Evolutionary conservation across 768 basidiomycete species (phyloP).

Genomic region (Kwoniella newhampshirensis): DNA sequence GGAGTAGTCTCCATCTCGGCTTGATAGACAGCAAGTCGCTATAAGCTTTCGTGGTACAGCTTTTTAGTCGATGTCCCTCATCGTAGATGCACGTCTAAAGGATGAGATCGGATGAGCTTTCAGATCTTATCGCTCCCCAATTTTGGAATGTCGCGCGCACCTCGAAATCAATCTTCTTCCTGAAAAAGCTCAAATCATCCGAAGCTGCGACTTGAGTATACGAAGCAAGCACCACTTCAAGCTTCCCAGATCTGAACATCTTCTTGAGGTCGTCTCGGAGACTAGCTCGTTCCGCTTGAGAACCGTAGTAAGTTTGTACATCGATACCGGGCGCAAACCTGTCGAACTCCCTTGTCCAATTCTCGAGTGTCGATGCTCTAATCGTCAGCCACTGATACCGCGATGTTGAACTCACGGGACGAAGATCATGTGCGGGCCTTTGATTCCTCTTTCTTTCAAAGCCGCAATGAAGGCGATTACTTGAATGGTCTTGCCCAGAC

Average conservation of each 20-base stretch:
- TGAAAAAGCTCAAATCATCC: constrained; percentile 87
- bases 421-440: constrained; percentile 87
- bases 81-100: constrained; percentile 92
- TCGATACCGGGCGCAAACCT: constrained; percentile 82
- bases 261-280: constrained; percentile 72
- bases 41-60: constrained; percentile 96
- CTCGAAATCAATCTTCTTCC: constrained; percentile 80
- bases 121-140: not conserved
- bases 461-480: constrained; percentile 95
- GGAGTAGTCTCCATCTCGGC: constrained; percentile 82
- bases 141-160: constrained; percentile 58
- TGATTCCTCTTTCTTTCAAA: constrained; percentile 72
- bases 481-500: constrained; percentile 97
- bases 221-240: constrained; percentile 94
- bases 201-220: constrained; percentile 89
- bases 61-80: constrained; percentile 96
- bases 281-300: constrained; percentile 76
- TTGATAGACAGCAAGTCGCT: constrained; percentile 79
- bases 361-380: constrained; percentile 93
- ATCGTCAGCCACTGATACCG: constrained; percentile 10
- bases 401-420: constrained; percentile 73
- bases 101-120: constrained; percentile 7
- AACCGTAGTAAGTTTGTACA: constrained; percentile 89
- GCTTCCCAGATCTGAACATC: constrained; percentile 61
- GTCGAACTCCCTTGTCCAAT: constrained; percentile 96